Percentiles rank a stretch among this genome's conserved stretches.
phyloP scores from a whole-genome alignment of 2,329 filamentous ascomycete species.

The Sclerotinia nivalis region DNA sequence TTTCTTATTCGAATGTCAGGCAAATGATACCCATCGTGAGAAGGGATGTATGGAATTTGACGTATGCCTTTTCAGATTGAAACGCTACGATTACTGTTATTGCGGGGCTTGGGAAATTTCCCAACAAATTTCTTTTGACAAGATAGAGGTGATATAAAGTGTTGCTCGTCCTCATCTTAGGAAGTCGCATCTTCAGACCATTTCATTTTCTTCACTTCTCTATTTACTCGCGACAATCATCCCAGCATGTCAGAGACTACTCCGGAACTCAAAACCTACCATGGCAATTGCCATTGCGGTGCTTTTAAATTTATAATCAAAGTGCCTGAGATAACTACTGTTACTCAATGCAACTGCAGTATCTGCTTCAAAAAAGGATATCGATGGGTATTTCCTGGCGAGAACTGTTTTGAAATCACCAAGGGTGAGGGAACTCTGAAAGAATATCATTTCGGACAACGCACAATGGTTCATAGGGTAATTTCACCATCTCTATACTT shows the following conservation, averaged over 20 bases:
- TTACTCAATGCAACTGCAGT: conserved; percentile 65
- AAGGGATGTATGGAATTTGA: not conserved
- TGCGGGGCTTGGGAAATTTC: not conserved
- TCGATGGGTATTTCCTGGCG: conserved; percentile 43
- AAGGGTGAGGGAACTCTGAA: conserved; percentile 49
- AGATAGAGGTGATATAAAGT: not conserved
- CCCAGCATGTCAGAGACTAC: not conserved
- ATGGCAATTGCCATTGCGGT: conserved; percentile 60
- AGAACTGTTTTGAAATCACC: conserved; percentile 46
- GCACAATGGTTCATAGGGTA: conserved; percentile 47
- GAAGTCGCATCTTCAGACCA: not conserved
- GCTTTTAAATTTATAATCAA: conserved; percentile 53
- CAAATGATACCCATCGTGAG: not conserved
- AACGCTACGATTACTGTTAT: too few relatives aligned
- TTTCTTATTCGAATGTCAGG: not conserved
- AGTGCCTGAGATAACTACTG: conserved; percentile 58
- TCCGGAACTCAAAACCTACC: conserved; percentile 41
- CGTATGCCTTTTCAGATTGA: not conserved
- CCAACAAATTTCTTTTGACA: not conserved
- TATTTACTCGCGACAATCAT: not conserved
- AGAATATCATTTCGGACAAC: conserved; percentile 48
- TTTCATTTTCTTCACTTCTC: not conserved
- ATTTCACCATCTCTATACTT: not conserved
- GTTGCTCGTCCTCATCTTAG: not conserved
- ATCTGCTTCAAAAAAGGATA: conserved; percentile 57